A percentile compares a stretch with the other conserved stretches of the same genome.
Evolutionary conservation across 164 flowering plant species (phyloP).

Genomic region (Vitis cinerea): DNA sequence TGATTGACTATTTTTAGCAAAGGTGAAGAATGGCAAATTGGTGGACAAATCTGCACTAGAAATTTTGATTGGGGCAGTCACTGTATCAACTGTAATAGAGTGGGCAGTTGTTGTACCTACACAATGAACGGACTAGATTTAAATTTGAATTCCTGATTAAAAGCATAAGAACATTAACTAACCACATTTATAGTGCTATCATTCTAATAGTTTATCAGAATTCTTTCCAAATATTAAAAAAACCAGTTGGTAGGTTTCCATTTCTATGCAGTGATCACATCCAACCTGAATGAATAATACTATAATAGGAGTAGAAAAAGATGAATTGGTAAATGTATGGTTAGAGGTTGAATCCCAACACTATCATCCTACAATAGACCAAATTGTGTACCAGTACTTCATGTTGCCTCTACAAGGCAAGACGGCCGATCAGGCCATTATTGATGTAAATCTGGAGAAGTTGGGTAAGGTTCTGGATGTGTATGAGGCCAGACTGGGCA

Average conservation of each 20-base stretch:
- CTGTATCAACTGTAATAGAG: no score
- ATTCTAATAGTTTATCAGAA: no score
- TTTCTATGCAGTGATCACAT: neutral
- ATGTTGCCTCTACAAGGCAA: constrained; percentile 36
- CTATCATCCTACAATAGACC: constrained; percentile 36
- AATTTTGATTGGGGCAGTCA: no score
- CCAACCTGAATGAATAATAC: neutral
- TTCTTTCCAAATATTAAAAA: no score
- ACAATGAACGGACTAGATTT: no score
- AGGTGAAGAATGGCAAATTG: no score
- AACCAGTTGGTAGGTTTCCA: neutral
- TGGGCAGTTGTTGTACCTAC: no score
- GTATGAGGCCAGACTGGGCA: constrained; percentile 45
- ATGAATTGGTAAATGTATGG: constrained; percentile 49
- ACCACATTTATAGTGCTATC: neutral
- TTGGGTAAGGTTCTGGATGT: constrained; percentile 59
- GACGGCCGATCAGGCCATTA: constrained; percentile 29
- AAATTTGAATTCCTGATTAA: no score
- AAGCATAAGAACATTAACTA: no score
- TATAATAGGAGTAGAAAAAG: constrained; percentile 20
- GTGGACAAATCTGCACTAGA: no score
- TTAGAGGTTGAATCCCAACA: constrained; percentile 62
- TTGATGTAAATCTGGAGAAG: constrained; percentile 37
- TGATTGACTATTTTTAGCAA: no score
- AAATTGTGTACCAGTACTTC: constrained; percentile 36